Evolutionary conservation across 331 rosid genomes (phyloP), one percentile per base, ranked within the genome.

Genomic region (Telfairia occidentalis): DNA sequence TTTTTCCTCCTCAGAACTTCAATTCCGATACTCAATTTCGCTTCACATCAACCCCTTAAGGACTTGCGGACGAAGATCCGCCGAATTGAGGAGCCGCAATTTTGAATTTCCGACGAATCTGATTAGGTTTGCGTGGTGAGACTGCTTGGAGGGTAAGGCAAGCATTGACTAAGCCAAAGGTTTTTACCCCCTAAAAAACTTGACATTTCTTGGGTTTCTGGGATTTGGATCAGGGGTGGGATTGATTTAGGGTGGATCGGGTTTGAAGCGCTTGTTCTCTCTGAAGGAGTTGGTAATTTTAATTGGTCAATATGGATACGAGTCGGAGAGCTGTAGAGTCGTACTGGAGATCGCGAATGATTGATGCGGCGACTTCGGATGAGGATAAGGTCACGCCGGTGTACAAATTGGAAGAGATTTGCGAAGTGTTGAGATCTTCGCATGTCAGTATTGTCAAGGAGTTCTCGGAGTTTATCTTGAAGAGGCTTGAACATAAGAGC

Each of bases 311-410:
- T 53, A 92, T 92, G 99, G 99, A 95, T 78, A 80, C 97, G 70
- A 92, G 99, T 84, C 84, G 99, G 66, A 88, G 99, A 89, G 99
- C 97, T 37, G 99, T 95, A 79, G 99, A 95, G 78, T 89, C 99
- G 45, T 95, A 90, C 74, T 90, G 97, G 99, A 85, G 97, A 64
- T 90, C 97, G 24, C 80, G 96, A 61, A 75, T 92, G 92, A 81
- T 95, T 80, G 99, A 95, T 79, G 84, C 85, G 43, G 99, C 90
- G 16, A 95, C 99, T 5, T 86, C 92, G n/a, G 96, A 92, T 70
- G 99, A 95, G 82, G 99, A 92, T 83, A 92, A 95, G 78, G 96
- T 95, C 35, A 61, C 99, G 0, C 97, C 99, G 1, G 97, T 95
- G 5, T 95, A 86, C 86, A 95, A 92, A 79, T 79, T 95, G 83